phyloP scores from a whole-genome alignment of 352 stramenopile genomes.

The Globisporangium sylvaticum region DNA sequence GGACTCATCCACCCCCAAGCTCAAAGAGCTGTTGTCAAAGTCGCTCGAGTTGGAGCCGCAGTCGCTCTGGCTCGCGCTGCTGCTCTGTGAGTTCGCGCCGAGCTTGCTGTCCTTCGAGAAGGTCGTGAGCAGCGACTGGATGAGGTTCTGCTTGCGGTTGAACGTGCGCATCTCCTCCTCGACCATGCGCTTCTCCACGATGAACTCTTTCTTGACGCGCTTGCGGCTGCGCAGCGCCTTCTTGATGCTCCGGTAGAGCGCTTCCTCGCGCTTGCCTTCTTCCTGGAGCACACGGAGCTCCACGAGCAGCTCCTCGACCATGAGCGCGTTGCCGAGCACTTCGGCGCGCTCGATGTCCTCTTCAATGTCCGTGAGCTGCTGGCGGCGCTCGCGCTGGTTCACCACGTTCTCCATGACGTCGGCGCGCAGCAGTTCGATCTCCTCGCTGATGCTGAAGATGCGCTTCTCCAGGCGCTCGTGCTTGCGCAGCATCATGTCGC shows the following conservation, averaged over 20 bases:
- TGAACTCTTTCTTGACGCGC: slow-evolving; percentile 30
- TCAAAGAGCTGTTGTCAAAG: slow-evolving; percentile 17
- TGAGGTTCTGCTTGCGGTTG: slow-evolving; percentile 54
- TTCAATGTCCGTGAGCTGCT: slow-evolving; percentile 44
- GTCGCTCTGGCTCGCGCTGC: slow-evolving; percentile 37
- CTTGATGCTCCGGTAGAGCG: slow-evolving; percentile 42
- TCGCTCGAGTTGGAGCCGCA: slow-evolving; percentile 27
- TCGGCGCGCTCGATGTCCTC: slow-evolving; percentile 53
- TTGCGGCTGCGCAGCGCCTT: slow-evolving; percentile 37
- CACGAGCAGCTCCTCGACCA: slow-evolving; percentile 43
- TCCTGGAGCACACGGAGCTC: slow-evolving; percentile 47
- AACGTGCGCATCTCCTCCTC: slow-evolving; percentile 48
- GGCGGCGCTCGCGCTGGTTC: slow-evolving; percentile 38
- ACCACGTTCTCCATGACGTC: slow-evolving; percentile 52
- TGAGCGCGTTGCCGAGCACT: slow-evolving; percentile 42
- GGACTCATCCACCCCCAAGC: background rate
- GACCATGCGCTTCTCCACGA: slow-evolving; percentile 27
- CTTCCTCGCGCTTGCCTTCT: slow-evolving; percentile 39
- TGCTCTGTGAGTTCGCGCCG: slow-evolving; percentile 28
- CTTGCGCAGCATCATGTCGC: slow-evolving; percentile 50
- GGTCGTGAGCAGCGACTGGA: slow-evolving; percentile 47
- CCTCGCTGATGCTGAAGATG: slow-evolving; percentile 35
- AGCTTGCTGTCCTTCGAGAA: slow-evolving; percentile 31
- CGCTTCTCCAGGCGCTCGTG: slow-evolving; percentile 42
- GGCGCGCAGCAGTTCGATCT: slow-evolving; percentile 49